Conservation (phyloP, 2,329 filamentous ascomycete species). For the Claviceps sorghi region DNA sequence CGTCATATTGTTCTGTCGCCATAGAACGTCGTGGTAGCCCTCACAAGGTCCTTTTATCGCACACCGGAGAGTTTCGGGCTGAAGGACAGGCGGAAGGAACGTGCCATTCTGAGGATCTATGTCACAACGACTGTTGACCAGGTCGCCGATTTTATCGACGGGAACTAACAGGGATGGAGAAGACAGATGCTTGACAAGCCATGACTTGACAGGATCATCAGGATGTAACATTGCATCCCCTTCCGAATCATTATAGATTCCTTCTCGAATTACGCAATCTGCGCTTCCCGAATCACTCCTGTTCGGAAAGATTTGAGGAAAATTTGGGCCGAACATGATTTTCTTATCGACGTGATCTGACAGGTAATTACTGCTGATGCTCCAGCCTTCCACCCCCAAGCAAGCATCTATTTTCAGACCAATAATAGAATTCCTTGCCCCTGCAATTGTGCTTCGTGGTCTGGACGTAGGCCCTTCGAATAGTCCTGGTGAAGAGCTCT, state of each 20-base stretch:
- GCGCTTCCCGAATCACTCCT: background rate
- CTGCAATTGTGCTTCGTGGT: slow-evolving; percentile 1
- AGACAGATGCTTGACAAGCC: background rate
- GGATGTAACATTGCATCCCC: background rate
- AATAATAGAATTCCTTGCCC: background rate
- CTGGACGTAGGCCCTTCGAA: background rate
- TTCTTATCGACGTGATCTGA: background rate
- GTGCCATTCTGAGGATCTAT: slow-evolving; percentile 23
- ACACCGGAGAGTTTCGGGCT: slow-evolving; percentile 16
- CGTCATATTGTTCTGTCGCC: slow-evolving; percentile 16
- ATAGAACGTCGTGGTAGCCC: slow-evolving; percentile 10
- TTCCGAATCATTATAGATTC: background rate
- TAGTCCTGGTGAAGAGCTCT: background rate
- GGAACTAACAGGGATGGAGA: background rate
- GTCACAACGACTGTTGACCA: slow-evolving; percentile 12
- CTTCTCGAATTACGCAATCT: background rate
- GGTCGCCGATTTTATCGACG: background rate
- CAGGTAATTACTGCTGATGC: background rate
- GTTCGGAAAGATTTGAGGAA: background rate
- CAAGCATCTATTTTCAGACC: background rate
- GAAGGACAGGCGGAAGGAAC: slow-evolving; percentile 18
- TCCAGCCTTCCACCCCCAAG: background rate
- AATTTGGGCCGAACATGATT: background rate
- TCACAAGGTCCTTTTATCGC: slow-evolving; percentile 1
- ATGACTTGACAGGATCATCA: background rate